A percentile compares a stretch with the other conserved stretches of the same genome.
These are phyloP conservation scores for Neolentinus lepideus DNA, from an alignment of 1,284 basidiomycete species.

Conservation along the genomic window DNA sequence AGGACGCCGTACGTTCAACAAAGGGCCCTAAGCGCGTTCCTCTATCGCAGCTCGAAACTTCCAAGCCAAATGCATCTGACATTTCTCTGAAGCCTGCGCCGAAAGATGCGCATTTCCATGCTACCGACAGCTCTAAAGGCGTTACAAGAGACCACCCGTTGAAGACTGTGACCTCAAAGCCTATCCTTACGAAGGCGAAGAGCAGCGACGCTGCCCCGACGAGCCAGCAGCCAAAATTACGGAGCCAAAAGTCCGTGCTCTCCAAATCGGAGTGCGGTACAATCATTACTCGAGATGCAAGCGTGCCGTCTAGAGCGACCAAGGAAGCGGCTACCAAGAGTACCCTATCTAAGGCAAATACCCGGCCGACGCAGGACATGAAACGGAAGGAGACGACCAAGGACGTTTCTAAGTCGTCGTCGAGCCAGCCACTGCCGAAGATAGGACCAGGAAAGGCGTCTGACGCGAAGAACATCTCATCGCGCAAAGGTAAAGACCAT, in stretches of 20 bases:
- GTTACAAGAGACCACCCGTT: neutral
- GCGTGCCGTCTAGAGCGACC: neutral
- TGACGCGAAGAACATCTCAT: neutral
- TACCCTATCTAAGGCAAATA: neutral
- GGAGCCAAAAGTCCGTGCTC: neutral
- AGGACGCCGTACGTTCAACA: conserved; percentile 7
- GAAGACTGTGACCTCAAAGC: conserved; percentile 6
- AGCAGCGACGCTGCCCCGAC: neutral
- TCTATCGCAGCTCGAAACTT: conserved; percentile 13
- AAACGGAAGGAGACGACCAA: neutral
- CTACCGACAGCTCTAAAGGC: neutral
- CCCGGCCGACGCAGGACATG: neutral
- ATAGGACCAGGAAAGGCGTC: neutral
- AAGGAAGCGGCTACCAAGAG: neutral
- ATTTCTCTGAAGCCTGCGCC: neutral
- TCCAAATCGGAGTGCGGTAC: neutral
- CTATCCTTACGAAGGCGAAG: conserved; percentile 4
- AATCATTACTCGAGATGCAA: conserved; percentile 1
- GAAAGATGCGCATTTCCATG: neutral
- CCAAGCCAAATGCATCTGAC: neutral
- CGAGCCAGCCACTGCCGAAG: neutral
- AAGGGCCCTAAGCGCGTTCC: conserved; percentile 28
- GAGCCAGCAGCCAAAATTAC: neutral
- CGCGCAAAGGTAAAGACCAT: neutral
- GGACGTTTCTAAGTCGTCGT: neutral